Conservation (phyloP, 768 basidiomycete species). For the Collybiopsis luxurians region DNA sequence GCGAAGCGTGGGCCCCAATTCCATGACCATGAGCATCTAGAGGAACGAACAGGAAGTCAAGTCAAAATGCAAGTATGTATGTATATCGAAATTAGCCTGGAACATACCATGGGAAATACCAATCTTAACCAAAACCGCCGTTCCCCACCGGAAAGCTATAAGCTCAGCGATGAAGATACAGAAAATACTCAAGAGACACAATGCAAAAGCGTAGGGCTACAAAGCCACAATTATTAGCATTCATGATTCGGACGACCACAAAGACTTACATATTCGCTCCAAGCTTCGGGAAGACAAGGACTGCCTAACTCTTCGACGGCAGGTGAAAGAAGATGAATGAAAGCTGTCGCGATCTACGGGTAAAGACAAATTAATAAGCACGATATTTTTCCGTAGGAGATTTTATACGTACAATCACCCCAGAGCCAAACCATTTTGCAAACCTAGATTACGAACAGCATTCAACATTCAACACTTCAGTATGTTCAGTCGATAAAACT, state of each 20-base stretch:
- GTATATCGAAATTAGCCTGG: too few relatives aligned
- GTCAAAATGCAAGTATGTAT: too few relatives aligned
- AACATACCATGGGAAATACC: conserved; percentile 59
- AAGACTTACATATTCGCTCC: conserved; percentile 70
- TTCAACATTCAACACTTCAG: not conserved
- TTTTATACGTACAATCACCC: conserved; percentile 80
- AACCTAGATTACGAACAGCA: conserved; percentile 43
- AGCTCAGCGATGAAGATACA: conserved; percentile 82
- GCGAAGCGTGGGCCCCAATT: conserved; percentile 56
- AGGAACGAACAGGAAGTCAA: not conserved
- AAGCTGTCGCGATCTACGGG: conserved; percentile 80
- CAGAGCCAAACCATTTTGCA: conserved; percentile 89
- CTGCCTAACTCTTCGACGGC: conserved; percentile 69
- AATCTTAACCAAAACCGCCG: conserved; percentile 59
- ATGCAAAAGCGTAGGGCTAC: conserved; percentile 79
- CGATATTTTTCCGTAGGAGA: too few relatives aligned
- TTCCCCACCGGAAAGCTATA: conserved; percentile 85
- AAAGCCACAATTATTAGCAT: not conserved
- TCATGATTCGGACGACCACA: not conserved
- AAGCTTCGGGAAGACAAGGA: conserved; percentile 64
- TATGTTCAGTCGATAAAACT: conserved; percentile 11
- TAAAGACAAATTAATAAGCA: not conserved
- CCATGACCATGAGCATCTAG: conserved; percentile 69
- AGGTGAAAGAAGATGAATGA: conserved; percentile 79
- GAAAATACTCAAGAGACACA: conserved; percentile 82